Conservation (phyloP, 768 basidiomycete species). For the Naganishia onofrii region DNA sequence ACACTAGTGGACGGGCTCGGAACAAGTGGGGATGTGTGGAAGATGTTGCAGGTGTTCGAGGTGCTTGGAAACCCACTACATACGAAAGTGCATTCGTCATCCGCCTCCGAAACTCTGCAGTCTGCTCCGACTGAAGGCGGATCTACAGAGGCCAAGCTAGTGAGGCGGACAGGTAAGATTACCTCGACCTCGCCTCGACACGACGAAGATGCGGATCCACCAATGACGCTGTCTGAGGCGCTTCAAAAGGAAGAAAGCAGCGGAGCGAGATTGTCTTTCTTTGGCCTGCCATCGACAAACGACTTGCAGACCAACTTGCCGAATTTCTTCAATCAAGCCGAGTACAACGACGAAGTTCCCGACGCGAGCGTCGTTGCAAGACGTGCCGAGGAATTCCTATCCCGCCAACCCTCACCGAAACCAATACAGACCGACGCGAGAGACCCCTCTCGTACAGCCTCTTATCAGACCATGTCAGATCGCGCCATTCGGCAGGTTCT, state of each 20-base stretch:
- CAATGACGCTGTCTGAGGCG: constrained; percentile 27
- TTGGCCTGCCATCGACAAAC: constrained; percentile 14
- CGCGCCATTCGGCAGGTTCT: neutral
- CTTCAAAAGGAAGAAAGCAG: constrained; percentile 16
- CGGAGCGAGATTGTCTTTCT: constrained; percentile 19
- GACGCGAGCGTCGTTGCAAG: neutral
- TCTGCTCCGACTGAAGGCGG: neutral
- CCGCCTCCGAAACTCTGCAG: neutral
- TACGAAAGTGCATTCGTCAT: neutral
- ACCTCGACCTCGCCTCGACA: constrained; percentile 19
- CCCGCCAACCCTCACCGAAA: neutral
- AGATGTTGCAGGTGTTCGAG: constrained; percentile 28
- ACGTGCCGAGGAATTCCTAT: constrained; percentile 14
- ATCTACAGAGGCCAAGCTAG: neutral
- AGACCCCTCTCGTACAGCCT: neutral
- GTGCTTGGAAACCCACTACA: constrained; percentile 12
- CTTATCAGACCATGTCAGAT: neutral
- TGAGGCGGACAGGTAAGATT: constrained; percentile 9
- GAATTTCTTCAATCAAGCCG: constrained; percentile 19
- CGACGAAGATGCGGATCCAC: constrained; percentile 27
- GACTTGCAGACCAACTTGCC: constrained; percentile 1
- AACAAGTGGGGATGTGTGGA: constrained; percentile 22
- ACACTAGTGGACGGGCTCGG: constrained; percentile 19
- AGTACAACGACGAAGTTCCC: neutral
- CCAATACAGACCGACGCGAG: neutral